Evolutionary conservation across 495 filamentous ascomycete species (phyloP).

Genomic region (Tuber umbilicatum): DNA sequence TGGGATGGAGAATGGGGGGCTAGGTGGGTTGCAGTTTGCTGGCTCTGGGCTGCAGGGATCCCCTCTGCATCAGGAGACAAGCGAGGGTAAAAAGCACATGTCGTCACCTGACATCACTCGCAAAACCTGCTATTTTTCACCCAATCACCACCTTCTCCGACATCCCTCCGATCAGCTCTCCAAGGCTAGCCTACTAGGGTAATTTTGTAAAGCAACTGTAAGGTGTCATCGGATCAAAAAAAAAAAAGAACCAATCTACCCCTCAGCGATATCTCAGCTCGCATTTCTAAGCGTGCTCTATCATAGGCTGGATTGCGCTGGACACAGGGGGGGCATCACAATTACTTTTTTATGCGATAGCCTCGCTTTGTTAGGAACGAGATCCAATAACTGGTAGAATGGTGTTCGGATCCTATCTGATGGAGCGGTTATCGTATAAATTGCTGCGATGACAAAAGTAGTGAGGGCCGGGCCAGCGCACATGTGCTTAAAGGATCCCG

Average conservation of each 20-base stretch:
- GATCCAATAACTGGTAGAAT: background rate
- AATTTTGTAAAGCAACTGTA: background rate
- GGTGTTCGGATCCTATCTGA: background rate
- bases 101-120: slow-evolving; percentile 6
- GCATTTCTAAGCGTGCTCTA: background rate
- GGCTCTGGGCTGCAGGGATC: background rate
- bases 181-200: background rate
- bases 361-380: background rate
- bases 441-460: background rate
- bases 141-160: background rate
- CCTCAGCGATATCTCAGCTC: background rate
- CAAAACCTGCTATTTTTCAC: background rate
- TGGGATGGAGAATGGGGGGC: background rate
- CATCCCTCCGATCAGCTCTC: background rate
- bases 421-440: background rate
- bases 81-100: background rate
- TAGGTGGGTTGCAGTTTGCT: background rate
- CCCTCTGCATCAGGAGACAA: background rate
- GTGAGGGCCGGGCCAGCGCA: background rate
- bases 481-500: background rate
- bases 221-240: background rate
- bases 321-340: background rate
- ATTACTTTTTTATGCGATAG: background rate
- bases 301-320: background rate
- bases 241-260: background rate